phyloP scores from a whole-genome alignment of 768 basidiomycete species.

The Xerocomellus chrysenteron region DNA sequence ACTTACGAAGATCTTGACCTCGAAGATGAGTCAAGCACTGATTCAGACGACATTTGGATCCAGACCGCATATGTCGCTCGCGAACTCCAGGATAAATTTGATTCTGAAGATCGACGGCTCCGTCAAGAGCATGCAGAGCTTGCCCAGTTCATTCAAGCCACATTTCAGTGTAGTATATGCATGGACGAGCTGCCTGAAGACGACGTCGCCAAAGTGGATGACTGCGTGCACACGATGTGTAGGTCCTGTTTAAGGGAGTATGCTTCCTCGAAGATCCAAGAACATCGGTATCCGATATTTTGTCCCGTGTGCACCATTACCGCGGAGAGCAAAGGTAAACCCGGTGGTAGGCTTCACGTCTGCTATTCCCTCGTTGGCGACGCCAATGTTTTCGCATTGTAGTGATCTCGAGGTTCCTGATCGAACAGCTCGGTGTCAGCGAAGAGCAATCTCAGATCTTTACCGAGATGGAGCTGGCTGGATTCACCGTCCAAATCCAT shows the following conservation, averaged over 20 bases:
- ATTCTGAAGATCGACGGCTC: constrained; percentile 41
- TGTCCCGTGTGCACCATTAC: constrained; percentile 55
- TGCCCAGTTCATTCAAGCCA: constrained; percentile 24
- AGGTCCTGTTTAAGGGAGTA: constrained; percentile 48
- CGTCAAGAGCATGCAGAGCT: constrained; percentile 36
- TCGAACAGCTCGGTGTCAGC: constrained; percentile 46
- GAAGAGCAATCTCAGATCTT: constrained; percentile 41
- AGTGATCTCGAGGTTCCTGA: constrained; percentile 43
- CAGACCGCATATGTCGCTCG: constrained; percentile 21
- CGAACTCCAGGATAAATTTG: constrained; percentile 37
- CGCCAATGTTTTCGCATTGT: neutral
- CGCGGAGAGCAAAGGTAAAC: constrained; percentile 20
- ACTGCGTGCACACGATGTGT: constrained; percentile 55
- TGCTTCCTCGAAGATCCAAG: constrained; percentile 45
- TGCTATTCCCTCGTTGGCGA: neutral
- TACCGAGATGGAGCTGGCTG: constrained; percentile 47
- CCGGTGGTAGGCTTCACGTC: constrained; percentile 32
- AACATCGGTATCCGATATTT: constrained; percentile 56
- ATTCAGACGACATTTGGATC: constrained; percentile 6
- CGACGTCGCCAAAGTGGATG: constrained; percentile 39
- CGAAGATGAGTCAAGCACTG: neutral
- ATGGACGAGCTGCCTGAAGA: constrained; percentile 48
- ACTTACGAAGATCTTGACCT: constrained; percentile 16
- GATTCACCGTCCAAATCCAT: constrained; percentile 42
- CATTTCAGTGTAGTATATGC: constrained; percentile 59